These are phyloP conservation scores for Ganoderma lingzhi DNA, from an alignment of 1,284 basidiomycete genomes.

Conservation along the genomic window DNA sequence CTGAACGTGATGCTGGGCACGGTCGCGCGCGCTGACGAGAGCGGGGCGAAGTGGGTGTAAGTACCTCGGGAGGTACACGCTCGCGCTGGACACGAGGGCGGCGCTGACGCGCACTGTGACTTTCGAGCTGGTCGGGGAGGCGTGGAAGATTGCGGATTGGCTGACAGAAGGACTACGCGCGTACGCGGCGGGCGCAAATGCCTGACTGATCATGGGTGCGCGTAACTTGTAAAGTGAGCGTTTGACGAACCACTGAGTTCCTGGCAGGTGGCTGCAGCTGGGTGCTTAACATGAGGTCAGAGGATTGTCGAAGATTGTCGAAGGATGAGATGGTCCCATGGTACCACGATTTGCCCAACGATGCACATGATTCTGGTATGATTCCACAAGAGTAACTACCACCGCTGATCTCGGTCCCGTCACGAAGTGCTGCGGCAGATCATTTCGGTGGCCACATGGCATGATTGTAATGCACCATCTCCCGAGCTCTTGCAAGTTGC, in stretches of 20 bases:
- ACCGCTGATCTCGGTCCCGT: neutral
- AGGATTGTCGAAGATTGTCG: neutral
- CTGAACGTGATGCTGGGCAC: conserved; percentile 58
- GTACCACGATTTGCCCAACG: neutral
- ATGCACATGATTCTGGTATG: neutral
- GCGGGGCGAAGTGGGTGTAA: conserved; percentile 55
- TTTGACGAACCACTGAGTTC: neutral
- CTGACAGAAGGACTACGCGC: conserved; percentile 34
- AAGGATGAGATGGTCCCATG: neutral
- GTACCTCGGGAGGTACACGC: conserved; percentile 53
- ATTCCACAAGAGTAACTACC: neutral
- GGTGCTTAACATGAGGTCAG: neutral
- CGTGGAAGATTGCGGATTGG: conserved; percentile 50
- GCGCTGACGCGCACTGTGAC: conserved; percentile 39
- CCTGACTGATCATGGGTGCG: neutral
- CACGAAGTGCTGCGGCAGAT: neutral
- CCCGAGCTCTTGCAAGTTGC: neutral
- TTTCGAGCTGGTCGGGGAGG: conserved; percentile 53
- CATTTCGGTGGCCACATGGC: neutral
- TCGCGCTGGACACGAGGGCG: conserved; percentile 41
- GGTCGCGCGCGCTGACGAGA: conserved; percentile 57
- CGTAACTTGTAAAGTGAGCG: neutral
- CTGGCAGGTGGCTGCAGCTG: neutral
- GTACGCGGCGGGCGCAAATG: conserved; percentile 30
- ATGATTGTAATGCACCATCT: neutral